phyloP scores from a whole-genome alignment of 2,329 filamentous ascomycete genomes.

The Diplodia mutila region DNA sequence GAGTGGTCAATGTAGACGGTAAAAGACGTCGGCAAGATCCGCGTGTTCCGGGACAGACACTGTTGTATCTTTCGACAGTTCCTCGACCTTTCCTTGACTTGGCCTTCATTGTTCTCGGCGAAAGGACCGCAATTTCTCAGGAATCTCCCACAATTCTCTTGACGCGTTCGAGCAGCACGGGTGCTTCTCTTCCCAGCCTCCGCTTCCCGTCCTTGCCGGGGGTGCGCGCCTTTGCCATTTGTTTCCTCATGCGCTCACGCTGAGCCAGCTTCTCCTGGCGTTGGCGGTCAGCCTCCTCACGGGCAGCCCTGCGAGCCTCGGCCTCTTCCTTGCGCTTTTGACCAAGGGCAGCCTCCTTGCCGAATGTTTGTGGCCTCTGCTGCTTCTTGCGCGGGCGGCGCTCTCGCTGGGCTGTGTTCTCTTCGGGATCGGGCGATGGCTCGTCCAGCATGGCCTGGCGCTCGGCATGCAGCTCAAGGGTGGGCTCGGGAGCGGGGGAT shows the following conservation, averaged over 20 bases:
- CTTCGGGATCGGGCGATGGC: conserved; percentile 27
- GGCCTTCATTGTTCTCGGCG: not conserved
- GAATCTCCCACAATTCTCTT: conserved; percentile 65
- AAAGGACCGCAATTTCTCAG: not conserved
- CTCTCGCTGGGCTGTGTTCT: conserved; percentile 29
- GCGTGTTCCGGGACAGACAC: not conserved
- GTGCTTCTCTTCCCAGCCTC: conserved; percentile 81
- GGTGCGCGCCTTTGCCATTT: conserved; percentile 64
- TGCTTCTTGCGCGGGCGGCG: conserved; percentile 31
- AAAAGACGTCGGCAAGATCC: not conserved
- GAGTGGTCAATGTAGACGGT: not conserved
- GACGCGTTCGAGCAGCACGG: conserved; percentile 75
- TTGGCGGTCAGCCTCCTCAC: conserved; percentile 67
- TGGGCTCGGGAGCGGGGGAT: conserved; percentile 37
- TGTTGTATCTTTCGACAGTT: not conserved
- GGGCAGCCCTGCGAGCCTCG: conserved; percentile 60
- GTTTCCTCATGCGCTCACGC: conserved; percentile 71
- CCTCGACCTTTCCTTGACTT: not conserved
- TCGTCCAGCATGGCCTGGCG: conserved; percentile 62
- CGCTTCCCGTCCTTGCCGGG: conserved; percentile 71
- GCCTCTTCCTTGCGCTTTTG: conserved; percentile 64
- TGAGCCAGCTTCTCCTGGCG: conserved; percentile 58
- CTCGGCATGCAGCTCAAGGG: conserved; percentile 63
- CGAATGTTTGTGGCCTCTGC: conserved; percentile 45
- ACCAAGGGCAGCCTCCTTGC: conserved; percentile 51